Percentiles rank a stretch among this genome's conserved stretches.
Evolutionary conservation across 805 yeast genomes (phyloP).

Genomic region (Henningerozyma blattae): DNA sequence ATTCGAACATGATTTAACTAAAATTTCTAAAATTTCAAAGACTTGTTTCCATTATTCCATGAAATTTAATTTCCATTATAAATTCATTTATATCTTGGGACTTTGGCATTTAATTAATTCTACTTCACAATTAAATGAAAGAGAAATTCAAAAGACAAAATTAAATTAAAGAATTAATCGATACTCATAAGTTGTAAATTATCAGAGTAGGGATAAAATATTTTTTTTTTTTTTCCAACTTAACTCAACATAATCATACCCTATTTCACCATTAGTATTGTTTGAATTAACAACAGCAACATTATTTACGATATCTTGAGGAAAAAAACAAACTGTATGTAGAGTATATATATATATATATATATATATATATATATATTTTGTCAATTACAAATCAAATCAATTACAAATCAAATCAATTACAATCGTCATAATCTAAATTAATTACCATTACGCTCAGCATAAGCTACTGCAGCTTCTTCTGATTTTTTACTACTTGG

Average conservation of each 20-base stretch:
- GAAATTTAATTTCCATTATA: constrained; percentile 10
- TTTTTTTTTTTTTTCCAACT: no score
- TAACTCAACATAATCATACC: no score
- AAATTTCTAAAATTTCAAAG: constrained; percentile 16
- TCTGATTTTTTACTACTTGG: constrained; percentile 29
- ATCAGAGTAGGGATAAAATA: neutral
- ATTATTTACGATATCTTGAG: no score
- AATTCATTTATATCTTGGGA: constrained; percentile 17
- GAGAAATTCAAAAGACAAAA: constrained; percentile 18
- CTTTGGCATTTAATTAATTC: constrained; percentile 24
- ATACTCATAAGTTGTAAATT: neutral
- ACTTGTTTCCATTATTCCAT: constrained; percentile 18
- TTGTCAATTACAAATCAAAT: no score
- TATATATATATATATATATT: no score
- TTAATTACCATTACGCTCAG: neutral
- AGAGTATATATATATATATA: neutral
- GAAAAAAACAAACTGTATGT: no score
- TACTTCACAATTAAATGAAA: constrained; percentile 20
- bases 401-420: no score
- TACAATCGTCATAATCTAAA: neutral
- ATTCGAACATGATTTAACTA: constrained; percentile 18
- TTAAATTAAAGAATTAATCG: constrained; percentile 1
- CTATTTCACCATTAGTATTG: no score
- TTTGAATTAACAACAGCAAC: no score
- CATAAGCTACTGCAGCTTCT: constrained; percentile 20